These are phyloP conservation scores for Acrodontium crateriforme DNA, from an alignment of 2,329 filamentous ascomycete genomes.

Conservation along the genomic window DNA sequence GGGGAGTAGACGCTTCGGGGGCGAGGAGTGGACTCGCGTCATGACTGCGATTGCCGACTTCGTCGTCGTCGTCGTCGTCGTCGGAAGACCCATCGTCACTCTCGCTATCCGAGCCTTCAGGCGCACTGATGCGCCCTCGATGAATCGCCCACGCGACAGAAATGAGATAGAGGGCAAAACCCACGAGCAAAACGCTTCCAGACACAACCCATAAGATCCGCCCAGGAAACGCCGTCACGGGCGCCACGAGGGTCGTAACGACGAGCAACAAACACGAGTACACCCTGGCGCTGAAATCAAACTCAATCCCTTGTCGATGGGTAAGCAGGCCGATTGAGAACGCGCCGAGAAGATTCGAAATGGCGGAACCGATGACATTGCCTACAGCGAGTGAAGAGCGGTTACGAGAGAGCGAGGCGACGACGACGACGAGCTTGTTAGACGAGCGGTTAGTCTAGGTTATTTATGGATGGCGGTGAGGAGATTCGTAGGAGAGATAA, in stretches of 20 bases:
- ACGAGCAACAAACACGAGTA: constrained; percentile 32
- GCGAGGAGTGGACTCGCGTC: background rate
- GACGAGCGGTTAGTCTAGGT: background rate
- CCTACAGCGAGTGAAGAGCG: constrained; percentile 37
- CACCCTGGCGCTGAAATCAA: constrained; percentile 36
- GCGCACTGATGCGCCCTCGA: constrained; percentile 27
- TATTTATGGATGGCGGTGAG: too few relatives aligned
- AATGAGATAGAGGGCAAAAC: constrained; percentile 32
- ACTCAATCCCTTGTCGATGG: constrained; percentile 20
- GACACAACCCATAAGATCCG: constrained; percentile 19
- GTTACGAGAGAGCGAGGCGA: constrained; percentile 33
- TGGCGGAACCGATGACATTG: constrained; percentile 41
- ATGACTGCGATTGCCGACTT: background rate
- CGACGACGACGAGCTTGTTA: constrained; percentile 34
- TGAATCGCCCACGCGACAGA: constrained; percentile 34
- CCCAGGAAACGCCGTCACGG: constrained; percentile 11
- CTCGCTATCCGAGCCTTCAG: constrained; percentile 32
- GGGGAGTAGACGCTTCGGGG: background rate
- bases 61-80: constrained; percentile 3
- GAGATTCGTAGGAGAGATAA: background rate
- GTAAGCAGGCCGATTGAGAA: constrained; percentile 40
- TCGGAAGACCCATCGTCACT: constrained; percentile 19
- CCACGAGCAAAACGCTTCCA: constrained; percentile 27
- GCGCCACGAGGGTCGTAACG: constrained; percentile 28
- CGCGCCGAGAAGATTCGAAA: constrained; percentile 43